phyloP scores from a whole-genome alignment of 1,284 basidiomycete species.

The Taiwanofungus camphoratus region DNA sequence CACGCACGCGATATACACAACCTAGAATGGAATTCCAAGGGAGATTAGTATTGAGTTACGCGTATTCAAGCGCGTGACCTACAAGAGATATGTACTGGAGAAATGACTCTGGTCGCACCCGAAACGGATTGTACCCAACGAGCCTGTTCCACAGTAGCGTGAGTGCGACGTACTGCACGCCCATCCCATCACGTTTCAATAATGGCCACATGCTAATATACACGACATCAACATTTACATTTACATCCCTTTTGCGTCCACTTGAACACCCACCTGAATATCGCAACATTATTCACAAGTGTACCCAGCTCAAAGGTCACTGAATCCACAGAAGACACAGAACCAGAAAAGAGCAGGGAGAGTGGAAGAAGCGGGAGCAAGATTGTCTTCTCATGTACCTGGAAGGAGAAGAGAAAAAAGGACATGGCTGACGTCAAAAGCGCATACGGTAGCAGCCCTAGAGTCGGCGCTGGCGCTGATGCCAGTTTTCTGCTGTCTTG shows the following conservation, averaged over 20 bases:
- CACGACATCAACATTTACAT: conserved; percentile 3
- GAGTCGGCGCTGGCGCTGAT: conserved; percentile 36
- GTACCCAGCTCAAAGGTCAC: conserved; percentile 74
- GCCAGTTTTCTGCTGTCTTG: conserved; percentile 9
- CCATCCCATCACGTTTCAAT: conserved; percentile 75
- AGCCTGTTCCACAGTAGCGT: conserved; percentile 76
- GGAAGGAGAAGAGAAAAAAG: conserved; percentile 94
- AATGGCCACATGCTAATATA: conserved; percentile 82
- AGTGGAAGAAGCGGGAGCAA: conserved; percentile 84
- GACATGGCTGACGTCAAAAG: conserved; percentile 74
- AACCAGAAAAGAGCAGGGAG: conserved; percentile 69
- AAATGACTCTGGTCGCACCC: conserved; percentile 35
- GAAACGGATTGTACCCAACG: conserved; percentile 70
- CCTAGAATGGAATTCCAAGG: conserved; percentile 37
- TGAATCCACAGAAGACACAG: conserved; percentile 42
- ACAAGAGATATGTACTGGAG: conserved; percentile 60
- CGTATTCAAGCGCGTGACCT: conserved; percentile 20
- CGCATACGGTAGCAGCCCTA: conserved; percentile 63
- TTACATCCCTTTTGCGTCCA: not conserved
- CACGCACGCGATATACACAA: conserved; percentile 51
- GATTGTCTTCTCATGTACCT: conserved; percentile 93
- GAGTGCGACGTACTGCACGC: conserved; percentile 64
- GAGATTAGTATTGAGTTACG: not conserved
- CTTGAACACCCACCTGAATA: conserved; percentile 65
- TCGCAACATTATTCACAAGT: conserved; percentile 80